A percentile compares a stretch with the other conserved stretches of the same genome.
Conservation (phyloP, 495 filamentous ascomycete species). For the Penicillium bialowiezense region DNA sequence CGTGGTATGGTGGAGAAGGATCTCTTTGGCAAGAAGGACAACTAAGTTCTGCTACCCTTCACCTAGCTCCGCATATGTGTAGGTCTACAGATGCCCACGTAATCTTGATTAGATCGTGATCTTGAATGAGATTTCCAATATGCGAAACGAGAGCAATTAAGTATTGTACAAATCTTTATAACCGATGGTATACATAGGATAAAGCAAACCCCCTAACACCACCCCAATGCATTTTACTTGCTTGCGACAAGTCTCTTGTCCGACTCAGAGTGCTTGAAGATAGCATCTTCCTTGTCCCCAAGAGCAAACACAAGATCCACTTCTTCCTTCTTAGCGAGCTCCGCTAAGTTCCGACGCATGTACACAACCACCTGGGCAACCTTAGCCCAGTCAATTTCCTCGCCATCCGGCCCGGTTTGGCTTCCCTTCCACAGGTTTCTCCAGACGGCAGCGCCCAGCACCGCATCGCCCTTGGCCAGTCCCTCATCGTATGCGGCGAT, state of each 20-base stretch:
- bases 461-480: constrained; percentile 75
- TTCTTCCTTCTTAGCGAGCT: constrained; percentile 63
- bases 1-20: constrained; percentile 81
- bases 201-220: neutral
- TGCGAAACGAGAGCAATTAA: constrained; percentile 8
- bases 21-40: constrained; percentile 51
- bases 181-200: constrained; percentile 2
- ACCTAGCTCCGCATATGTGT: too few relatives aligned
- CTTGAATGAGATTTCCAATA: neutral
- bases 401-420: constrained; percentile 31
- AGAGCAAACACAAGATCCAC: constrained; percentile 46
- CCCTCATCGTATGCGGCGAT: constrained; percentile 86
- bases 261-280: constrained; percentile 35
- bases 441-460: constrained; percentile 87
- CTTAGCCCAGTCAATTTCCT: constrained; percentile 64
- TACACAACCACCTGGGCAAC: constrained; percentile 76
- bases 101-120: neutral
- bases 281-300: constrained; percentile 16
- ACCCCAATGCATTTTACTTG: constrained; percentile 12
- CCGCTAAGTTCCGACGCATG: constrained; percentile 64
- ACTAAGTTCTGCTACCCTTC: neutral
- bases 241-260: constrained; percentile 35
- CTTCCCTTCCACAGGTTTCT: constrained; percentile 83
- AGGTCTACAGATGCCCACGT: too few relatives aligned
- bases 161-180: constrained; percentile 23